A percentile compares a stretch with the other conserved stretches of the same genome.
phyloP scores from a whole-genome alignment of 2,329 filamentous ascomycete species.

The Chrysoporthe puriensis region DNA sequence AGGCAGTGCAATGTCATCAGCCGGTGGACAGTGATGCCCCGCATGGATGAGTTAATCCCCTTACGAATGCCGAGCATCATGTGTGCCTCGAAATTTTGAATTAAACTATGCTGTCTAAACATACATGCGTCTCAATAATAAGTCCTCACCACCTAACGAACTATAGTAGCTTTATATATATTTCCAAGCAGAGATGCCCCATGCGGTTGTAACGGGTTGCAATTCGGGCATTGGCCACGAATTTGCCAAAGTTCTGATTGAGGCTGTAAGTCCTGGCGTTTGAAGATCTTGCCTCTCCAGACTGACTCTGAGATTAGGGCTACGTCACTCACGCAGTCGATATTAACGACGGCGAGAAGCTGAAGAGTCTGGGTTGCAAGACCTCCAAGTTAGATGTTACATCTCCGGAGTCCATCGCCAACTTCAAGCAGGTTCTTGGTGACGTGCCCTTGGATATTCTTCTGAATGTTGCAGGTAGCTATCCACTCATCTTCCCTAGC shows the following conservation, averaged over 20 bases:
- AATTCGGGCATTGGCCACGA: conserved; percentile 46
- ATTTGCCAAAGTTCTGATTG: conserved; percentile 34
- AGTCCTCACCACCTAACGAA: neutral
- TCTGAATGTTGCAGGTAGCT: conserved; percentile 27
- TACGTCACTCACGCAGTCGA: conserved; percentile 31
- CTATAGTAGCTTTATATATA: neutral
- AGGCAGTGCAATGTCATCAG: neutral
- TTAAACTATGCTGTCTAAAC: neutral
- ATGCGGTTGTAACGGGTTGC: conserved; percentile 45
- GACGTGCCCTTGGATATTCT: conserved; percentile 24
- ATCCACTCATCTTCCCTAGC: neutral
- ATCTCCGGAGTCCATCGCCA: conserved; percentile 24
- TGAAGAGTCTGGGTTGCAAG: conserved; percentile 27
- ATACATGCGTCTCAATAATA: neutral
- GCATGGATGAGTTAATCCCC: neutral
- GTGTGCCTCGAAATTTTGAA: neutral
- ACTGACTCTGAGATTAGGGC: conserved; percentile 18
- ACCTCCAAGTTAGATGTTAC: conserved; percentile 27
- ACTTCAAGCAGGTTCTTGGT: conserved; percentile 22
- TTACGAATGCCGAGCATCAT: neutral
- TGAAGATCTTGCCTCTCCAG: neutral
- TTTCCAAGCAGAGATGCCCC: conserved; percentile 36
- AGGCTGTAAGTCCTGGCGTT: conserved; percentile 25
- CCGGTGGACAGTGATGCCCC: neutral
- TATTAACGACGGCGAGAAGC: conserved; percentile 24